These are phyloP conservation scores for Alternaria rosae DNA, from an alignment of 2,329 filamentous ascomycete genomes.

Conservation along the genomic window DNA sequence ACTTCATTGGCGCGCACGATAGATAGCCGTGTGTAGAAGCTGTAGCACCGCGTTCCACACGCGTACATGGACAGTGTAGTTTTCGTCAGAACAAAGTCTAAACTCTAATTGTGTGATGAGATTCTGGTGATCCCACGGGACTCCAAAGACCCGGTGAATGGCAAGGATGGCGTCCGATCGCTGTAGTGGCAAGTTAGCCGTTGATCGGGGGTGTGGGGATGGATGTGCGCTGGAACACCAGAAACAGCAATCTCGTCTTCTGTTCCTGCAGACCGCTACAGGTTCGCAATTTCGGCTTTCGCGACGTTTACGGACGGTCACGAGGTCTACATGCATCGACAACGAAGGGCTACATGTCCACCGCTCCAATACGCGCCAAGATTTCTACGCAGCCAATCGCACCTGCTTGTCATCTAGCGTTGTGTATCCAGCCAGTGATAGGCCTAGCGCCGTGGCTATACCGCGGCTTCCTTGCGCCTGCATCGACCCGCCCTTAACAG, in stretches of 20 bases:
- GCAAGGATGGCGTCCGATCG: conserved; percentile 3
- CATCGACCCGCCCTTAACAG: conserved; percentile 21
- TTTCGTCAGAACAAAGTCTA: not conserved
- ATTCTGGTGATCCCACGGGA: conserved; percentile 4
- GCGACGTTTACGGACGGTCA: conserved; percentile 2
- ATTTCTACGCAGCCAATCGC: conserved; percentile 14
- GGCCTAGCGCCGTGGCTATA: conserved; percentile 22
- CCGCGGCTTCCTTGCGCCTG: conserved; percentile 22
- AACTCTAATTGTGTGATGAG: not conserved
- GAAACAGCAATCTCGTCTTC: conserved; percentile 2
- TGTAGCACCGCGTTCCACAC: conserved; percentile 5
- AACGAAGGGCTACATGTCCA: conserved; percentile 15
- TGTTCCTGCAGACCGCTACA: conserved; percentile 7
- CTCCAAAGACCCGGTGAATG: conserved; percentile 1
- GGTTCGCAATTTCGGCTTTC: conserved; percentile 4
- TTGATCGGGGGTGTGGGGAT: conserved; percentile 2
- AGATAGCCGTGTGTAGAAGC: conserved; percentile 11
- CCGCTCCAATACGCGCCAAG: conserved; percentile 16
- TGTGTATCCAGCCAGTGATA: conserved; percentile 12
- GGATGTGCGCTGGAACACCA: not conserved
- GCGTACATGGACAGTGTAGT: not conserved
- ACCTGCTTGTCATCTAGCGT: not conserved
- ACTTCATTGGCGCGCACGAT: conserved; percentile 23
- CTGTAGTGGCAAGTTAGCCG: conserved; percentile 9
- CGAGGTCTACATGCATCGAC: conserved; percentile 4